phyloP scores from a whole-genome alignment of 2,329 filamentous ascomycete species.

The Verticillium nonalfalfae region DNA sequence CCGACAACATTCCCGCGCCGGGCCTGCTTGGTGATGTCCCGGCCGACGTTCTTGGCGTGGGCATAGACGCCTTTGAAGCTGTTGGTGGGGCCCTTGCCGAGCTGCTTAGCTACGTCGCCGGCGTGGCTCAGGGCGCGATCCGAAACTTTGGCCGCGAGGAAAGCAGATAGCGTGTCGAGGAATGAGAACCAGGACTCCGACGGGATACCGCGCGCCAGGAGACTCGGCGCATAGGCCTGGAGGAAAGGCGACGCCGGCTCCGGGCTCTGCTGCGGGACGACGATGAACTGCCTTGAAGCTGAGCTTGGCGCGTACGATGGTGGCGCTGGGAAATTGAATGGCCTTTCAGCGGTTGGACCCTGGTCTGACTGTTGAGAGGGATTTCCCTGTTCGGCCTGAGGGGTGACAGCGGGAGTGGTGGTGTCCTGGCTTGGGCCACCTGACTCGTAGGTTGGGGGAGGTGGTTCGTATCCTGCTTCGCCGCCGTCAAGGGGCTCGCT shows the following conservation, averaged over 20 bases:
- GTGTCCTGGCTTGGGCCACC: neutral
- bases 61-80: conserved; percentile 27
- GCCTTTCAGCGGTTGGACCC: conserved; percentile 23
- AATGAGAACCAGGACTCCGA: conserved; percentile 26
- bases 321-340: conserved; percentile 32
- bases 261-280: conserved; percentile 30
- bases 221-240: conserved; percentile 26
- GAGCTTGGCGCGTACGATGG: conserved; percentile 19
- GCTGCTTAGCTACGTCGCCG: conserved; percentile 25
- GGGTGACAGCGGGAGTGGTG: neutral
- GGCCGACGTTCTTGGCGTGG: conserved; percentile 29
- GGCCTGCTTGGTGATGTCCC: conserved; percentile 24
- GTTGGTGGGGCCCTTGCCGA: conserved; percentile 9
- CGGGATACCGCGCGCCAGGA: conserved; percentile 30
- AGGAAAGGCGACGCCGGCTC: conserved; percentile 30
- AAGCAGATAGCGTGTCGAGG: conserved; percentile 34
- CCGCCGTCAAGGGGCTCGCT: neutral
- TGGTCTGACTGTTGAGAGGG: neutral
- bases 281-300: conserved; percentile 22
- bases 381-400: neutral
- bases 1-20: conserved; percentile 32
- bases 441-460: neutral
- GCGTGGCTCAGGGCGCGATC: conserved; percentile 36
- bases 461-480: neutral
- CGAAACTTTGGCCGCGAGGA: conserved; percentile 36